Percentiles rank a stretch among this genome's conserved stretches.
These are phyloP conservation scores for Scutellaria barbata DNA, from an alignment of 257 asterid genomes.

Conservation along the genomic window DNA sequence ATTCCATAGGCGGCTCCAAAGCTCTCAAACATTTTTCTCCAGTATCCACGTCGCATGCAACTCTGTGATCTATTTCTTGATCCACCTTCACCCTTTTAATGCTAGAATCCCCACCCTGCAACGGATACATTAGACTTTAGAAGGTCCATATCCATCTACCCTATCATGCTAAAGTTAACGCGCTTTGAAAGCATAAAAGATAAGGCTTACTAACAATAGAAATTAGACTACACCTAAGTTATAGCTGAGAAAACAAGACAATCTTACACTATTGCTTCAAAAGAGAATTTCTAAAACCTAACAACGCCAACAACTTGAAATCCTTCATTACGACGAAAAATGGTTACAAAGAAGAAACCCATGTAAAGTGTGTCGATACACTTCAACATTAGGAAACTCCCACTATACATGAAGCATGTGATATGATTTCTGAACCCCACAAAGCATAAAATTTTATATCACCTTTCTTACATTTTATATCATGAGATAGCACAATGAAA, in stretches of 20 bases:
- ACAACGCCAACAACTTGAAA: background rate
- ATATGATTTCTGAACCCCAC: background rate
- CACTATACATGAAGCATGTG: background rate
- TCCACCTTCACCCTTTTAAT: slow-evolving; percentile 72
- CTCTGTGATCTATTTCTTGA: slow-evolving; percentile 51
- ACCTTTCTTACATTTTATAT: background rate
- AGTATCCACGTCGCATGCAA: slow-evolving; percentile 41
- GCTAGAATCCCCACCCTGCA: slow-evolving; percentile 67
- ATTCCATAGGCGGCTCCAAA: slow-evolving; percentile 39
- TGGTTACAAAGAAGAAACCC: background rate
- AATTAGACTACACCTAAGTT: background rate
- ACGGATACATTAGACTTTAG: slow-evolving; percentile 23
- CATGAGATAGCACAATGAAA: background rate
- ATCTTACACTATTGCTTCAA: background rate
- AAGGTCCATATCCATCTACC: background rate
- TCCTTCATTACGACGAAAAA: background rate
- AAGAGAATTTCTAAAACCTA: background rate
- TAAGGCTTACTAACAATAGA: too few relatives aligned
- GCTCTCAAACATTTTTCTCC: slow-evolving; percentile 43
- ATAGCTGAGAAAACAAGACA: background rate
- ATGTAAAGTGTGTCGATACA: background rate
- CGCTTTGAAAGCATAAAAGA: background rate
- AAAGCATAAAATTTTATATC: background rate
- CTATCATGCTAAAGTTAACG: background rate
- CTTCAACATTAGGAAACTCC: slow-evolving; percentile 1